Base-by-base conservation (phyloP, 2,329 filamentous ascomycete species). In the Neofusicoccum parvum region DNA sequence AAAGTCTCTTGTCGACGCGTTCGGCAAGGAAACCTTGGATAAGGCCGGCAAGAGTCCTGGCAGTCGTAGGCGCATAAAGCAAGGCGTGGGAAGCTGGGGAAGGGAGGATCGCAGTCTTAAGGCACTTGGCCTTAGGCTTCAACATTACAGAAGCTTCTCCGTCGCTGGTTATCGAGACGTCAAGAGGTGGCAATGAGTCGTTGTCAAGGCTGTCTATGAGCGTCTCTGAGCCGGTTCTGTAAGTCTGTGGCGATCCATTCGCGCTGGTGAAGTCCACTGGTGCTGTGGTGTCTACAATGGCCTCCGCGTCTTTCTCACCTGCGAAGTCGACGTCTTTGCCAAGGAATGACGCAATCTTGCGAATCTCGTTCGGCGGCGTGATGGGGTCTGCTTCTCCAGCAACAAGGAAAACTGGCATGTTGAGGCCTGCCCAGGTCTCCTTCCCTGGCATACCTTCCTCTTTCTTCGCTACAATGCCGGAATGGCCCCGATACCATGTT, bases 61-160 rank as follows among this genome's bases (percentile, higher is more conserved):
- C 90, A 1, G 88, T 91, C 0, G 86, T 83, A 2, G 92, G 90
- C 65, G 89, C 89, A 75, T 96, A 98, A 5, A 96, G 85, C 32
- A 98, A 82, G 12, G 91, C 90, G 77, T 98, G 94, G 2, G 90
- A 90, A 10, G 92, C 92, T 0, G 93, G 93, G 0, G 87, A 81
- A 0, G 91, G 91, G 58, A 97, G 83, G 60, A 94, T 83, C 23
- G 86, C 85, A 0, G 86, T 88, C 72, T 91, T 89, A 27, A 96
- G 82, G 9, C 88, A 79, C 50, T 20, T 48, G 15, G 39, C 20
- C 50, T 58, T 45, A 9, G 64, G 46, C 27, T 17, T 49, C 39
- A 64, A 53, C 84, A 83, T 15, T 80, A 79, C 11, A 84, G 78
- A 69, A 86, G 74, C 73, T 62, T 80, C 81, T 65, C 80, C 80